Evolutionary conservation across 169 alveolate species (phyloP).

Genomic region (Eimeria maxima): DNA sequence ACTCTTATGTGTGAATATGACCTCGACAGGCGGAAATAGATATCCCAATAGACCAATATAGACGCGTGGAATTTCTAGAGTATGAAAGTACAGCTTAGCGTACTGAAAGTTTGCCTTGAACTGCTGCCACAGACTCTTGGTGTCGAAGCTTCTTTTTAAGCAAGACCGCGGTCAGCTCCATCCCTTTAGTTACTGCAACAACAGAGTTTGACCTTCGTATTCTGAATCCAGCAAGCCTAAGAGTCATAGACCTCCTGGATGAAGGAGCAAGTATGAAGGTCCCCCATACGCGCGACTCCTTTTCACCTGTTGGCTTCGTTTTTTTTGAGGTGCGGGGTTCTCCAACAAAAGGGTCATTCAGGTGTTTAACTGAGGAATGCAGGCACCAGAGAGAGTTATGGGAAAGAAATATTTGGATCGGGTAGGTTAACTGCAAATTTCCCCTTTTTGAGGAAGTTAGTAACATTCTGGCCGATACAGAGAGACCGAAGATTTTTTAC

Average conservation of each 20-base stretch:
- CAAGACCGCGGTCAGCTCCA: slow-evolving; percentile 76
- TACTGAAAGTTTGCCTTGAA: background rate
- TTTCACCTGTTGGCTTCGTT: slow-evolving; percentile 81
- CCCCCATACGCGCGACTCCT: slow-evolving; percentile 73
- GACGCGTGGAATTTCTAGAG: slow-evolving; percentile 83
- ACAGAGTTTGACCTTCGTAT: background rate
- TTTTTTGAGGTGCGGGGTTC: slow-evolving; percentile 73
- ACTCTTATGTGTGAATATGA: background rate
- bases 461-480: background rate
- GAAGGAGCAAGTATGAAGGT: slow-evolving; percentile 71
- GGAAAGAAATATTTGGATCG: slow-evolving; percentile 78
- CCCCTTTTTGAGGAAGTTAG: background rate
- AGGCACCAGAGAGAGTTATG: slow-evolving; percentile 82
- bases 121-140: slow-evolving; percentile 60
- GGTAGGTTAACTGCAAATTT: background rate
- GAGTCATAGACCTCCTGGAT: slow-evolving; percentile 76
- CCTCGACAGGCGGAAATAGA: slow-evolving; percentile 69
- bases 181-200: background rate
- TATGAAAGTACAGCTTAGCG: background rate
- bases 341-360: no score
- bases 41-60: slow-evolving; percentile 67
- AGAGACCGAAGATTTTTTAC: slow-evolving; percentile 75
- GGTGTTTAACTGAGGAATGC: background rate
- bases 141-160: slow-evolving; percentile 79
- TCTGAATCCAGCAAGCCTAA: slow-evolving; percentile 50